Conservation (phyloP, 495 filamentous ascomycete genomes). For the Geopyxis carbonaria region DNA sequence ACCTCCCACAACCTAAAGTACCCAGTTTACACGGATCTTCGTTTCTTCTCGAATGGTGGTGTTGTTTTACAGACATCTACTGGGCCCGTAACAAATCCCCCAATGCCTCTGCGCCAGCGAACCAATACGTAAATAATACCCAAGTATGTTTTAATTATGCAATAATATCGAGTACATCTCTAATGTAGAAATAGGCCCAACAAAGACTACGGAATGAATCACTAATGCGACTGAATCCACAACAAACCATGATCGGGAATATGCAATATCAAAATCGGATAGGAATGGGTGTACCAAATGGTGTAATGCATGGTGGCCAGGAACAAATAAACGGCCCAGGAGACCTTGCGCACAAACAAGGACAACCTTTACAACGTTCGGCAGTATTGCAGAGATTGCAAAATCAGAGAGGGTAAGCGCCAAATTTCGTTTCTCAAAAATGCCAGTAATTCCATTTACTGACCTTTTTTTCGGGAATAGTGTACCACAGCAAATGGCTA, state of each 20-base stretch:
- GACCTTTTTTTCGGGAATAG: too few relatives aligned
- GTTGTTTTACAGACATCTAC: slow-evolving; percentile 90
- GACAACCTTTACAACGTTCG: slow-evolving; percentile 4
- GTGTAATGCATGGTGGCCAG: slow-evolving; percentile 4
- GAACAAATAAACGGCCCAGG: neutral
- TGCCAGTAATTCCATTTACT: too few relatives aligned
- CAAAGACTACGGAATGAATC: slow-evolving; percentile 4
- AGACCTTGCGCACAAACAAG: slow-evolving; percentile 5
- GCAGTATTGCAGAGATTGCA: slow-evolving; percentile 3
- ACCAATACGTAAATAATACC: slow-evolving; percentile 53
- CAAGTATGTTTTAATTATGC: slow-evolving; percentile 41
- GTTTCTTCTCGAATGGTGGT: slow-evolving; percentile 90
- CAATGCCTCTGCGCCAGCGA: slow-evolving; percentile 7
- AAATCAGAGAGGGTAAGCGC: too few relatives aligned
- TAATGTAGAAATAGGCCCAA: slow-evolving; percentile 2
- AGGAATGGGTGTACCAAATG: slow-evolving; percentile 1
- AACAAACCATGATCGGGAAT: neutral
- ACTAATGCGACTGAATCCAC: slow-evolving; percentile 4
- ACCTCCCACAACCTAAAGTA: slow-evolving; percentile 59
- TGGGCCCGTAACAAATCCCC: slow-evolving; percentile 38
- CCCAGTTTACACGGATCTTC: slow-evolving; percentile 48
- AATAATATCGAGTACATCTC: neutral
- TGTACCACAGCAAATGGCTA: too few relatives aligned
- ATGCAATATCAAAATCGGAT: slow-evolving; percentile 3
- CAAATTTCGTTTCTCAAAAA: too few relatives aligned